Base-by-base conservation (phyloP, 495 filamentous ascomycete genomes). In the Neurospora sp. region DNA sequence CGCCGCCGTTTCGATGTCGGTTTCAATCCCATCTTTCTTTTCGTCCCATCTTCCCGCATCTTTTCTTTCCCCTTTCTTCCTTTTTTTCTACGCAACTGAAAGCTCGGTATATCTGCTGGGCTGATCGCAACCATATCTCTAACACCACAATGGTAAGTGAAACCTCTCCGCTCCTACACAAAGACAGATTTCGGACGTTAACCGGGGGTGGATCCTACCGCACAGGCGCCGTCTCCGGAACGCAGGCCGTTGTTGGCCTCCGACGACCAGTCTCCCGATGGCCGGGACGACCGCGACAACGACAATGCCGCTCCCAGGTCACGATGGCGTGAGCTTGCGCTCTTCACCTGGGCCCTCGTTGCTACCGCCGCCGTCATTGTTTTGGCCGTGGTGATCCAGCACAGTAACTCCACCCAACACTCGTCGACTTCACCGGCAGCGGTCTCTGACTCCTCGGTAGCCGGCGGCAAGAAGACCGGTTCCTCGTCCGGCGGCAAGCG, bases 301-400 rank as follows among this genome's bases (percentile, higher is more conserved):
- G 78, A 76, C 74, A 77, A 81, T 71, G 75, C 76, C 76, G 77
- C 79, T 20, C 73, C 46, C 68, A 42, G 69, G 48, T 72, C 76
- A 44, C 76, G 80, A 46, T 8, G 81, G 41, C 81, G 85, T 42
- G 86, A 96, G 75, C 79, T 94, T 69, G 89, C 91, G 5, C 80
- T 97, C 46, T 94, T 97, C 74, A 82, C 87, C 35, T 99, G 96
- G 95, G 95, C 95, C 18, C 76, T 96, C 16, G 78, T 96, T n/a
- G 96, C 95, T 7, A 98, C 95, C 0, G 87, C 91, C 27, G 87
- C 86, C 37, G 90, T 94, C 9, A 87, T 96, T 69, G 84, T 95
- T 18, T 85, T 95, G 27, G 91, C 91, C 5, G 91, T 93, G 11
- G 80, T 93, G 48, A 90, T 89, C 75, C 91, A 94, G 76, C 89